These are phyloP conservation scores for Fusarium gaditjirri DNA, from an alignment of 2,329 filamentous ascomycete species.

Conservation along the genomic window DNA sequence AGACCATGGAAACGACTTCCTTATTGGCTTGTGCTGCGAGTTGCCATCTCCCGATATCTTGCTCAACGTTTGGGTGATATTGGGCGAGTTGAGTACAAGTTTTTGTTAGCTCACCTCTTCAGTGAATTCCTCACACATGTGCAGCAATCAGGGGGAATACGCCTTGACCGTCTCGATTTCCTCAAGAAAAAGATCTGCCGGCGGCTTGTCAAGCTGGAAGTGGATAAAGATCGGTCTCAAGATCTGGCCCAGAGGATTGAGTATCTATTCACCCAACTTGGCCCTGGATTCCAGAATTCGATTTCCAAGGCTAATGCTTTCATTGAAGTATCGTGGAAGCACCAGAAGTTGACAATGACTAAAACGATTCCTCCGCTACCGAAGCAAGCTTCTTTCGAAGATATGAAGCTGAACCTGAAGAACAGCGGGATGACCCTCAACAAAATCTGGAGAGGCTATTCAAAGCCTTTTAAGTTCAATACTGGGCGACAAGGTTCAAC, in stretches of 20 bases:
- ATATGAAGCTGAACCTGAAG: slow-evolving; percentile 31
- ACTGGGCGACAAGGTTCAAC: not conserved
- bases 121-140: slow-evolving; percentile 57
- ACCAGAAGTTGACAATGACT: slow-evolving; percentile 33
- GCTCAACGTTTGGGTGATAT: slow-evolving; percentile 45
- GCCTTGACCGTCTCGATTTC: slow-evolving; percentile 34
- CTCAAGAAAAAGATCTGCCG: slow-evolving; percentile 43
- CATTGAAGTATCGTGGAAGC: slow-evolving; percentile 33
- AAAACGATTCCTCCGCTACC: slow-evolving; percentile 39
- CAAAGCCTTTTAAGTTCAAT: slow-evolving; percentile 1
- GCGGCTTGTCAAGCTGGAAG: slow-evolving; percentile 41
- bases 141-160: not conserved
- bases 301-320: slow-evolving; percentile 23
- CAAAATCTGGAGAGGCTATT: slow-evolving; percentile 19
- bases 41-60: slow-evolving; percentile 66
- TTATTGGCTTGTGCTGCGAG: slow-evolving; percentile 71
- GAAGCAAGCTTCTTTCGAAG: slow-evolving; percentile 21
- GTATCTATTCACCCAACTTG: slow-evolving; percentile 28
- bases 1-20: slow-evolving; percentile 72
- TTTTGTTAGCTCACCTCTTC: slow-evolving; percentile 61
- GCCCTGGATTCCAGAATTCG: slow-evolving; percentile 9
- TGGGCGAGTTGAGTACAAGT: slow-evolving; percentile 63
- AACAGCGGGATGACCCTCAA: slow-evolving; percentile 25
- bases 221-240: slow-evolving; percentile 28
- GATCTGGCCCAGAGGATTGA: slow-evolving; percentile 17